phyloP scores from a whole-genome alignment of 805 yeast genomes.

The Metschnikowia koreensis region DNA sequence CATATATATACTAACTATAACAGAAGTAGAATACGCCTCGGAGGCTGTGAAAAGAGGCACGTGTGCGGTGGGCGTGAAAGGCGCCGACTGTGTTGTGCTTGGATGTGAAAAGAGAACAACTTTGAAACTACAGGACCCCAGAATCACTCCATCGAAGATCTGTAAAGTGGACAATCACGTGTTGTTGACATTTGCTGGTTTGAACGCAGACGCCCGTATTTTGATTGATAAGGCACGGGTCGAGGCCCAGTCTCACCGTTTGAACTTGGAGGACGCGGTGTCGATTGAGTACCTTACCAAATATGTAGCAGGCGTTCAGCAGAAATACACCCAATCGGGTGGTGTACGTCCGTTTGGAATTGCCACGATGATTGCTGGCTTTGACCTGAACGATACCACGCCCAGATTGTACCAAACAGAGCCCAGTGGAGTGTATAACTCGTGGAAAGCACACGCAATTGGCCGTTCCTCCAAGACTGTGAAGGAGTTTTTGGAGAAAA shows the following conservation, averaged over 20 bases:
- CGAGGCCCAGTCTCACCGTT: constrained; percentile 92
- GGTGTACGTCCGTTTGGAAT: constrained; percentile 99
- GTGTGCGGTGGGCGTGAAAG: constrained; percentile 96
- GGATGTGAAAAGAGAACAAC: constrained; percentile 98
- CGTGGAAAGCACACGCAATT: constrained; percentile 97
- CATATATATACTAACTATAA: constrained; percentile 28
- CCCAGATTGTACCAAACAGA: constrained; percentile 93
- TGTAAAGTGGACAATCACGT: constrained; percentile 89
- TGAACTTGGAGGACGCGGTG: constrained; percentile 94
- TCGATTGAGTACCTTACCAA: constrained; percentile 87
- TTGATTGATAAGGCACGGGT: constrained; percentile 93
- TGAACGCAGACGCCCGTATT: constrained; percentile 97
- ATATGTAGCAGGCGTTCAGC: constrained; percentile 97
- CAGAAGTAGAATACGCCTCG: constrained; percentile 92
- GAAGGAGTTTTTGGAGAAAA: constrained; percentile 90
- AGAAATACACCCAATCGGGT: constrained; percentile 94
- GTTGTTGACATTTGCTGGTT: constrained; percentile 91
- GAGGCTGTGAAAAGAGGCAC: constrained; percentile 99
- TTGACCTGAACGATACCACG: constrained; percentile 76
- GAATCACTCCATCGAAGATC: constrained; percentile 93
- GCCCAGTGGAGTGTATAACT: constrained; percentile 94
- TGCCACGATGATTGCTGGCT: constrained; percentile 92
- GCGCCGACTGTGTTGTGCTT: constrained; percentile 80
- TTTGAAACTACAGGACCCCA: constrained; percentile 90
- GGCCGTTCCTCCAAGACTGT: constrained; percentile 95